Evolutionary conservation across 768 basidiomycete species (phyloP).

Genomic region (Suillus plorans): DNA sequence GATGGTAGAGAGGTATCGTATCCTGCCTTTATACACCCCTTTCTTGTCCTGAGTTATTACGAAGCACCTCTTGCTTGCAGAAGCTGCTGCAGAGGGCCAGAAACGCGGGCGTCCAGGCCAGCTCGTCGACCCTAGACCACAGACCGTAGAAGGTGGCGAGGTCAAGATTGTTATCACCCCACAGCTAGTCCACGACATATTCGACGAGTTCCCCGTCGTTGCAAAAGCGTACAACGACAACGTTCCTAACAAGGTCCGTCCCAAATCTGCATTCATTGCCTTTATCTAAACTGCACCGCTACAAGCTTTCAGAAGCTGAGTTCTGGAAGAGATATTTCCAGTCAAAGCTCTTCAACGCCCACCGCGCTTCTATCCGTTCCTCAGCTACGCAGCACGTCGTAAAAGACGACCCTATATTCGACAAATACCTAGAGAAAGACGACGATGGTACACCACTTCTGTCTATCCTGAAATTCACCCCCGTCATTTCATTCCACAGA

Average conservation of each 20-base stretch:
- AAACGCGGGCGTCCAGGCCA: constrained; percentile 82
- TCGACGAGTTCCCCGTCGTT: constrained; percentile 96
- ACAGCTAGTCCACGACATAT: constrained; percentile 92
- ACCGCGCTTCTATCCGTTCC: constrained; percentile 89
- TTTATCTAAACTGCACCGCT: constrained; percentile 14
- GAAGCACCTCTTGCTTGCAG: constrained; percentile 75
- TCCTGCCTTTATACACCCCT: constrained; percentile 13
- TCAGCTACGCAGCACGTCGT: constrained; percentile 82
- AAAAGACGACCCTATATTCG: constrained; percentile 91
- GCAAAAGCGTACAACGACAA: constrained; percentile 90
- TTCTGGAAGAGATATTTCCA: constrained; percentile 99
- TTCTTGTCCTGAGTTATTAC: constrained; percentile 20
- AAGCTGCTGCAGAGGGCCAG: constrained; percentile 71
- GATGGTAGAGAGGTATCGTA: constrained; percentile 82
- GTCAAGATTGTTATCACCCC: constrained; percentile 89
- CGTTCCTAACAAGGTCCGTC: constrained; percentile 76
- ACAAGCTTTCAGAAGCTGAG: constrained; percentile 81
- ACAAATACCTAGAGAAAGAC: constrained; percentile 93
- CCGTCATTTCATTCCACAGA: constrained; percentile 39
- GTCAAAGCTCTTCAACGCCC: constrained; percentile 92
- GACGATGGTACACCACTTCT: constrained; percentile 71
- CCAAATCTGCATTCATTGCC: not conserved
- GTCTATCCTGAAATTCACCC: not conserved
- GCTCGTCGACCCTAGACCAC: constrained; percentile 85
- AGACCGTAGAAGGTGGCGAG: constrained; percentile 81